Base-by-base conservation (phyloP, 306 rosid species). In the Vigna reflexopilosa region DNA sequence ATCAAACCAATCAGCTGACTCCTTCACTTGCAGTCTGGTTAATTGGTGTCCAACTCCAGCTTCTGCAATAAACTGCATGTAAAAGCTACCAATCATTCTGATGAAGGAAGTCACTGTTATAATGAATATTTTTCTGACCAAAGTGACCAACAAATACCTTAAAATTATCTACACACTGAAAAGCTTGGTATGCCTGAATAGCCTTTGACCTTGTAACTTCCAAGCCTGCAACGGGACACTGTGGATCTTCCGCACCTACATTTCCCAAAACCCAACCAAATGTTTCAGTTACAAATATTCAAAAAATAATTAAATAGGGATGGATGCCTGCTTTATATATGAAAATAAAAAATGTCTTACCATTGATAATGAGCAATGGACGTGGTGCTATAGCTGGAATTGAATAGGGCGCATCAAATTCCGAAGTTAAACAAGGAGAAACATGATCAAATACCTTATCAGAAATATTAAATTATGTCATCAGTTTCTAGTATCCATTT, bases 371-470 rank as follows among this genome's bases (percentile, higher is more conserved):
- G 84, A 95, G 87, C 78, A 88, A 83, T 76, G 97, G 98, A 34
- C 91, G 97, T 19, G 93, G 93, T 57, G 98, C 92, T 65, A 89
- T 87, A 49, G 84, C 80, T 52, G 91, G 91, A 84, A 95, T 67
- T 34, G 99, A 55, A 88, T 76, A 79, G 38, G 92, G 92, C 19
- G 97, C 78, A 79, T 88, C 98, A 75, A 91, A 95, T 70, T 87
- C 77, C 65, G 93, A 83, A 76, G 86, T 90, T 50, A 95, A 79
- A 81, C 97, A 97, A 32, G 99, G 99, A 84, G 93, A 96, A 77
- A 95, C 91, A 85, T 85, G 81, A 63, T 93, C 93, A 98, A 96
- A 93, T 47, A 89, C 99, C 99, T 95, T 89, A 62, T 67, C 79
- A 79, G 80, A 67, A 51, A 63, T 66, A 20, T 14, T 32, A 81